Evolutionary conservation across 2,329 filamentous ascomycete genomes (phyloP), one percentile per base, ranked within the genome.

Genomic region (Fusarium pilosicola): DNA sequence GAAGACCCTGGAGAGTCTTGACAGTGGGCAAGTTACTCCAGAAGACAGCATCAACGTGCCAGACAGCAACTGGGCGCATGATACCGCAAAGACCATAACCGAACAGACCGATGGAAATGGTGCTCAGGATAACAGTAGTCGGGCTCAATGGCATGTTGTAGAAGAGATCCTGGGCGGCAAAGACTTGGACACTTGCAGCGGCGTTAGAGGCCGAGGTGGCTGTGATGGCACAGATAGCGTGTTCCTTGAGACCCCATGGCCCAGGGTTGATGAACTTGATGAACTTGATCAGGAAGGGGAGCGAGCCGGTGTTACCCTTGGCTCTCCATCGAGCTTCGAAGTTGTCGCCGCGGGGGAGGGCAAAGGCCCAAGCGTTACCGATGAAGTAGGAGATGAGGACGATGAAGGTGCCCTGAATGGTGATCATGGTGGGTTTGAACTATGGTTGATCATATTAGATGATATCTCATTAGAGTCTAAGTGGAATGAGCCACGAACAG

Each of bases 371-470:
- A 9, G 74, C 79, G n/a, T 80, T 86, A 14, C 88, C 88, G 5
- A 85, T 56, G 55, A 89, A 89, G 79, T 89, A 89, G 18, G 86
- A 85, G 51, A 90, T 88, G 45, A 90, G 83, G 10, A 88, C 87
- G 58, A 89, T 88, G 62, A 89, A 89, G 0, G 87, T 89, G 42
- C 87, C 87, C 22, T 83, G 82, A 24, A 89, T 86, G 7, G 81
- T 82, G 41, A 86, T 77, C 2, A 42, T 6, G 2, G 87, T 89
- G 0, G 87, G 87, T 83, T 89, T 88, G 78, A 87, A 89, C 86
- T 88, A 46, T 18, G 39, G 13, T 22, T 7, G 5, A 10, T 52
- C 6, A 14, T 24, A 32, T 77, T 22, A 75, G 70, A 26, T 9
- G 10, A 7, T 18, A 11, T 13, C 3, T 0, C 24, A 13, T 13